Evolutionary conservation across 768 basidiomycete species (phyloP).

Genomic region (Tylopilus vinaceipallidus): DNA sequence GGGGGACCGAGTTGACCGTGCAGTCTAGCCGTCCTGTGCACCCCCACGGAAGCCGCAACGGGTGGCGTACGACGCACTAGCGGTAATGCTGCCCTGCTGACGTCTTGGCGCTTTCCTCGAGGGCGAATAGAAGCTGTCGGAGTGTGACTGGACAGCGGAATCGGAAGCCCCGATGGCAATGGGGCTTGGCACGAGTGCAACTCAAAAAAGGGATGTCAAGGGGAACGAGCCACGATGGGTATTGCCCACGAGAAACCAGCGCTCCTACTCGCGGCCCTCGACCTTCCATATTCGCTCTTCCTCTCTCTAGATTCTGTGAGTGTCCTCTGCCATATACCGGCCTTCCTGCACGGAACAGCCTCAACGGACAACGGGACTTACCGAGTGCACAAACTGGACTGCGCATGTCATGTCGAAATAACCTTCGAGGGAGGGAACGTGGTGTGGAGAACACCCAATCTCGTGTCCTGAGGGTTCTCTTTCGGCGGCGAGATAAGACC

Average conservation of each 20-base stretch:
- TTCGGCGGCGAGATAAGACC: conserved; percentile 21
- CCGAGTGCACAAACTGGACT: conserved; percentile 13
- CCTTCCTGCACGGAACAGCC: conserved; percentile 17
- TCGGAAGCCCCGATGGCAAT: conserved; percentile 30
- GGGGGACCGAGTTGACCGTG: neutral
- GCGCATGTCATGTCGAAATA: conserved; percentile 19
- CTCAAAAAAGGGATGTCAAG: conserved; percentile 21
- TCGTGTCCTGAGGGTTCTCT: conserved; percentile 1
- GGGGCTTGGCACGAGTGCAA: conserved; percentile 21
- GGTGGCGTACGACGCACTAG: conserved; percentile 10
- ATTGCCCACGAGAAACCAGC: conserved; percentile 16
- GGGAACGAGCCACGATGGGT: conserved; percentile 7
- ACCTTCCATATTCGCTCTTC: conserved; percentile 20
- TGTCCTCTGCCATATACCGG: conserved; percentile 8
- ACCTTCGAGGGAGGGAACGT: conserved; percentile 33
- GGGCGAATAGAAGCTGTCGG: conserved; percentile 20
- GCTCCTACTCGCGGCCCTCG: conserved; percentile 5
- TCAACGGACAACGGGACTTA: conserved; percentile 17
- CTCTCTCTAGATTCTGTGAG: conserved; percentile 13
- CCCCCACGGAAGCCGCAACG: conserved; percentile 8
- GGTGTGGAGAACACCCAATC: conserved; percentile 26
- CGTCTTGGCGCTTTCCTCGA: conserved; percentile 15
- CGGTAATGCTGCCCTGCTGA: conserved; percentile 2
- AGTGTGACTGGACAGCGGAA: conserved; percentile 21
- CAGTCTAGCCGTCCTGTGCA: conserved; percentile 10